A percentile compares a stretch with the other conserved stretches of the same genome.
Evolutionary conservation across 73 alveolate genomes (phyloP).

Genomic region (Tetrahymena thermophila): DNA sequence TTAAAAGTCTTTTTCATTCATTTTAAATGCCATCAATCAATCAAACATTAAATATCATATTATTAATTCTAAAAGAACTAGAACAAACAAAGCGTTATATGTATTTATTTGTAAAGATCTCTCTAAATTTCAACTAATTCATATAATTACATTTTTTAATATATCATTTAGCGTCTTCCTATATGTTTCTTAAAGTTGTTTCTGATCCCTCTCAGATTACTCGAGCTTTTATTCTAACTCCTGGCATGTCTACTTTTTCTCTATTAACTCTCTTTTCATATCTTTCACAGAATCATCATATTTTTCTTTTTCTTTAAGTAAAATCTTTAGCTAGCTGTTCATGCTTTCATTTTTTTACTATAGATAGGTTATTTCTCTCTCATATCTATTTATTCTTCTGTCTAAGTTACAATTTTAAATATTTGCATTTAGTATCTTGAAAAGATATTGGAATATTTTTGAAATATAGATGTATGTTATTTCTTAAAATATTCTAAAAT

Average conservation of each 20-base stretch:
- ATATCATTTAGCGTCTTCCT: background rate
- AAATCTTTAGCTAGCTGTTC: background rate
- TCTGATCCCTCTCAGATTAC: background rate
- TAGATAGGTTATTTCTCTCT: background rate
- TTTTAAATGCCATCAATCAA: background rate
- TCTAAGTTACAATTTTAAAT: background rate
- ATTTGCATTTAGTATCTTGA: too few relatives aligned
- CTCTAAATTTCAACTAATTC: background rate
- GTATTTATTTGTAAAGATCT: background rate
- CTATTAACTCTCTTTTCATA: background rate
- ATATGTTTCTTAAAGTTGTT: background rate
- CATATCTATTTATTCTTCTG: background rate
- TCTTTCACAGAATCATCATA: background rate
- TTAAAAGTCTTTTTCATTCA: background rate
- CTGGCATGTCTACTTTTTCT: background rate
- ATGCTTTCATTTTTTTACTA: background rate
- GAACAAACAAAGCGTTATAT: background rate
- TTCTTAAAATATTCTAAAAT: background rate
- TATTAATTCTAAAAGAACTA: background rate
- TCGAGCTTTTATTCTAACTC: background rate
- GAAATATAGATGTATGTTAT: background rate
- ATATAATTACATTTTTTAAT: background rate
- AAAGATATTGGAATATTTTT: background rate
- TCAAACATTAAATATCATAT: background rate
- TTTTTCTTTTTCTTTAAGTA: background rate